Percentiles rank a stretch among this genome's conserved stretches.
Evolutionary conservation across 2,329 filamentous ascomycete species (phyloP).

Genomic region (Capronia americana): DNA sequence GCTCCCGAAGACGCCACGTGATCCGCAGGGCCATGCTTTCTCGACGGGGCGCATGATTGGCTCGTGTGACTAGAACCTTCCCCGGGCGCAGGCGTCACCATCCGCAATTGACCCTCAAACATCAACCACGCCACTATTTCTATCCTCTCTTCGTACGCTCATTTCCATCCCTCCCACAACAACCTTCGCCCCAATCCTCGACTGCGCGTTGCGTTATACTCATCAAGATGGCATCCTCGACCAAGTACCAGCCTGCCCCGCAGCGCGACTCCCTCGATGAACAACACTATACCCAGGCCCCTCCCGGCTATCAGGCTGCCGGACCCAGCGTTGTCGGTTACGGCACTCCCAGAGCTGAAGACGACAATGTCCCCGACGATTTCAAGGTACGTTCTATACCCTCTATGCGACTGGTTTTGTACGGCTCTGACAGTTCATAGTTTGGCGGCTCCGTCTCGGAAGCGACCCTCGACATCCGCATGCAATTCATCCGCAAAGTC

Average conservation of each 20-base stretch:
- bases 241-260: conserved; percentile 83
- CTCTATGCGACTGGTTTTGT: conserved; percentile 12
- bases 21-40: not conserved
- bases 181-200: not conserved
- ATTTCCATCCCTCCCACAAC: conserved; percentile 3
- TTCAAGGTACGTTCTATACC: conserved; percentile 72
- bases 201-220: not conserved
- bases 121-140: conserved; percentile 15
- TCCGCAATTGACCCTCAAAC: not conserved
- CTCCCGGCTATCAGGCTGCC: conserved; percentile 78
- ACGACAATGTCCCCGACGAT: conserved; percentile 93
- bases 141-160: conserved; percentile 5
- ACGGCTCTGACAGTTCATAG: conserved; percentile 50
- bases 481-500: conserved; percentile 96
- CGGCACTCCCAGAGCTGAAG: conserved; percentile 68
- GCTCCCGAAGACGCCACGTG: not conserved
- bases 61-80: conserved; percentile 26
- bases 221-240: conserved; percentile 42
- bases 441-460: conserved; percentile 93
- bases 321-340: conserved; percentile 64
- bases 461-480: conserved; percentile 91
- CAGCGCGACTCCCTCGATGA: conserved; percentile 87
- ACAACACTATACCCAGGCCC: conserved; percentile 72
- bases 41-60: conserved; percentile 17
- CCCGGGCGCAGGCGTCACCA: conserved; percentile 22